These are phyloP conservation scores for Yamadazyma siamensis DNA, from an alignment of 1,139 yeast genomes.

Conservation along the genomic window DNA sequence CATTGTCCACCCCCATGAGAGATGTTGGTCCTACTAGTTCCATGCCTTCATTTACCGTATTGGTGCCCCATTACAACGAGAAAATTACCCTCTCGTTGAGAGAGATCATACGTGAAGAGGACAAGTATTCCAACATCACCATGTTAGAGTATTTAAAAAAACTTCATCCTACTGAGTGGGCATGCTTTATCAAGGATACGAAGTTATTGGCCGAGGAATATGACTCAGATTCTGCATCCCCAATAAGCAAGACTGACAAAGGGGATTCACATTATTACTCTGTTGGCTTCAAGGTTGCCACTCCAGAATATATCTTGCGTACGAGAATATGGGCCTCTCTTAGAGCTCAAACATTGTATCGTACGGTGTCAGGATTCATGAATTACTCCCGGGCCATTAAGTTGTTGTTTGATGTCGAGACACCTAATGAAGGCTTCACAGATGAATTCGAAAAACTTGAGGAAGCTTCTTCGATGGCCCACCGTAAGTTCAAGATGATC, in stretches of 20 bases:
- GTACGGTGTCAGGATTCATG: slow-evolving; percentile 58
- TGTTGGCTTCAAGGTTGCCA: slow-evolving; percentile 51
- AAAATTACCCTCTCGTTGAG: slow-evolving; percentile 45
- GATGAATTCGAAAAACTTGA: slow-evolving; percentile 29
- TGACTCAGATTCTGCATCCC: slow-evolving; percentile 28
- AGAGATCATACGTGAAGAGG: slow-evolving; percentile 47
- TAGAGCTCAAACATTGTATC: slow-evolving; percentile 51
- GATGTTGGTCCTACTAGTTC: slow-evolving; percentile 37
- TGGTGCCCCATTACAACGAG: slow-evolving; percentile 52
- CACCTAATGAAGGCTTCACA: slow-evolving; percentile 18
- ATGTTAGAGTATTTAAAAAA: slow-evolving; percentile 50
- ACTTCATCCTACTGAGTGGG: slow-evolving; percentile 51
- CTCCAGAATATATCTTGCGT: slow-evolving; percentile 51
- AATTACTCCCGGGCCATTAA: slow-evolving; percentile 53
- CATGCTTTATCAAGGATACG: slow-evolving; percentile 49
- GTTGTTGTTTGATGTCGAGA: slow-evolving; percentile 45
- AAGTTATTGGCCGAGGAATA: slow-evolving; percentile 45
- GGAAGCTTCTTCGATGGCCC: slow-evolving; percentile 36
- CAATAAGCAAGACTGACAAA: slow-evolving; percentile 15
- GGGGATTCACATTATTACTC: slow-evolving; percentile 46
- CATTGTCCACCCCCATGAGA: slow-evolving; percentile 52
- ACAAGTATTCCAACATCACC: slow-evolving; percentile 46
- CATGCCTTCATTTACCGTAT: slow-evolving; percentile 51
- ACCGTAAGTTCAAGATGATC: slow-evolving; percentile 46
- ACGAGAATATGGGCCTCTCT: slow-evolving; percentile 59